Percentiles rank a stretch among this genome's conserved stretches.
phyloP scores from a whole-genome alignment of 768 basidiomycete species.

The Amanita inopinata region DNA sequence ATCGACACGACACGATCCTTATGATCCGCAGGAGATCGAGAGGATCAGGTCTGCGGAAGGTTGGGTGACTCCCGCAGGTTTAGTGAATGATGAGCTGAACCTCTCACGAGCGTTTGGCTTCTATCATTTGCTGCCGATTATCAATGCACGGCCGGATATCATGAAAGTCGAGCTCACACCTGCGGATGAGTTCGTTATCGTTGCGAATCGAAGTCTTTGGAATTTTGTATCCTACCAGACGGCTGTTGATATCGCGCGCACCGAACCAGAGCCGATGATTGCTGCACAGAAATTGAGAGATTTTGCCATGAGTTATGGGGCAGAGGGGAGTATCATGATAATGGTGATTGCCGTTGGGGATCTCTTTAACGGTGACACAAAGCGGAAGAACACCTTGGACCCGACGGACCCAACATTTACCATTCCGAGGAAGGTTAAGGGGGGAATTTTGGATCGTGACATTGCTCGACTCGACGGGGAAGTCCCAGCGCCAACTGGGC shows the following conservation, averaged over 20 bases:
- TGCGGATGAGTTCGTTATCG: conserved; percentile 91
- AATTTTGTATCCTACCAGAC: conserved; percentile 90
- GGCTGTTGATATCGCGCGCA: conserved; percentile 89
- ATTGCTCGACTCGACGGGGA: conserved; percentile 64
- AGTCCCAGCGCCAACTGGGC: conserved; percentile 76
- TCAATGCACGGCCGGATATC: conserved; percentile 85
- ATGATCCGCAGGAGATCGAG: conserved; percentile 72
- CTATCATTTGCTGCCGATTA: conserved; percentile 79
- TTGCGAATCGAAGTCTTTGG: conserved; percentile 92
- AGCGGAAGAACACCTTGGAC: conserved; percentile 16
- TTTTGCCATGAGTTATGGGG: conserved; percentile 94
- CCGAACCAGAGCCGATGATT: conserved; percentile 55
- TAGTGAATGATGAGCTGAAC: conserved; percentile 87
- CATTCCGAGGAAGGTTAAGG: conserved; percentile 26
- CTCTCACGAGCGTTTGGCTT: conserved; percentile 92
- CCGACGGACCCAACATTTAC: conserved; percentile 14
- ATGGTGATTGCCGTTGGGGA: conserved; percentile 89
- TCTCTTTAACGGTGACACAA: conserved; percentile 37
- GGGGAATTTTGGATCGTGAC: conserved; percentile 45
- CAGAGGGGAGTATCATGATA: conserved; percentile 91
- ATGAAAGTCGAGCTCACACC: conserved; percentile 59
- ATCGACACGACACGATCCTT: conserved; percentile 82
- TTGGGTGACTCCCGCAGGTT: conserved; percentile 85
- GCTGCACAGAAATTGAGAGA: conserved; percentile 96
- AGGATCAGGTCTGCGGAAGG: conserved; percentile 91